phyloP scores from a whole-genome alignment of 1,284 basidiomycete genomes.

The Stereum hirsutum region DNA sequence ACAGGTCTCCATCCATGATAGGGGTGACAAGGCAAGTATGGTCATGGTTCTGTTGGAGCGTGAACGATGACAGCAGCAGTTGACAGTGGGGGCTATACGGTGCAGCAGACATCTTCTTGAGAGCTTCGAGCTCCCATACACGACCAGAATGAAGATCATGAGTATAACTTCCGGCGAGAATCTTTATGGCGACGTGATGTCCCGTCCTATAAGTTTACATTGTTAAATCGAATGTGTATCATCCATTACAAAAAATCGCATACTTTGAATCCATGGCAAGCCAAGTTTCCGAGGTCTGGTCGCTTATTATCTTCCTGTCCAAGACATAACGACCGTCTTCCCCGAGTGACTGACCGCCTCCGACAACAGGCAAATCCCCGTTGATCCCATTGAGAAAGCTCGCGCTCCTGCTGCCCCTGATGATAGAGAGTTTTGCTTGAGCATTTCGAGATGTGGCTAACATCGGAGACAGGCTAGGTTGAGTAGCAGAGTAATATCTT shows the following conservation, averaged over 20 bases:
- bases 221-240: too few relatives aligned
- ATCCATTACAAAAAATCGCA: not conserved
- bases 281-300: conserved; percentile 1
- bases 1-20: not conserved
- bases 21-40: not conserved
- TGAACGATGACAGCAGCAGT: not conserved
- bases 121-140: not conserved
- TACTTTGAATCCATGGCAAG: conserved; percentile 1
- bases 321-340: conserved; percentile 2
- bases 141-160: not conserved
- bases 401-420: too few relatives aligned
- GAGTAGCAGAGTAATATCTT: too few relatives aligned
- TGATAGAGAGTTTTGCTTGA: too few relatives aligned
- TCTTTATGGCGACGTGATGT: not conserved
- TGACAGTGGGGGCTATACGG: not conserved
- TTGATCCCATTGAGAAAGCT: too few relatives aligned
- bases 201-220: not conserved
- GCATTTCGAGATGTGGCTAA: too few relatives aligned
- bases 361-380: too few relatives aligned
- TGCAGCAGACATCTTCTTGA: not conserved
- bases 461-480: too few relatives aligned
- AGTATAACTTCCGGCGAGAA: not conserved
- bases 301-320: conserved; percentile 1
- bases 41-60: not conserved
- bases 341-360: too few relatives aligned